phyloP scores from a whole-genome alignment of 805 yeast species.

The Wickerhamomyces subpelliculosus region DNA sequence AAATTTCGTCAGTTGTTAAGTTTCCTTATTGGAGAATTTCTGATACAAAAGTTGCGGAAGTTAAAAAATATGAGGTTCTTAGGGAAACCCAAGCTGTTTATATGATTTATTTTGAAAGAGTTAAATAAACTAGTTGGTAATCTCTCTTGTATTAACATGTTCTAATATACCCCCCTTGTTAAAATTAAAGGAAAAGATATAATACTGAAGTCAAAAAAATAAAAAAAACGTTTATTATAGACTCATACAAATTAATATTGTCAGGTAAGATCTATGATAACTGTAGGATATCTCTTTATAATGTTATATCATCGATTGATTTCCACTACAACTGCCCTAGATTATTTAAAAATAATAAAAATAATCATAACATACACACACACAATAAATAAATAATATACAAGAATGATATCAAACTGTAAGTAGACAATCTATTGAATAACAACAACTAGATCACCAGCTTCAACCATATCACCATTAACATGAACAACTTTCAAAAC shows the following conservation, averaged over 20 bases:
- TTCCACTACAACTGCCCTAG: too few species aligned
- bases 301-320: too few species aligned
- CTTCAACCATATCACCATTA: conserved; percentile 94
- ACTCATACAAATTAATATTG: too few species aligned
- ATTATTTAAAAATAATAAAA: too few species aligned
- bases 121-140: too few species aligned
- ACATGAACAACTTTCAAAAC: conserved; percentile 66
- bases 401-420: not conserved
- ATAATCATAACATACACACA: not conserved
- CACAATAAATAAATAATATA: not conserved
- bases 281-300: too few species aligned
- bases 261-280: too few species aligned
- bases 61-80: conserved; percentile 47
- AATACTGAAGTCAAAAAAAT: too few species aligned
- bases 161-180: not conserved
- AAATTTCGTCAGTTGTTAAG: conserved; percentile 46
- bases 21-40: conserved; percentile 82
- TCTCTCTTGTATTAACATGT: too few species aligned
- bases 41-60: conserved; percentile 66
- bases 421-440: conserved; percentile 32
- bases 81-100: conserved; percentile 73
- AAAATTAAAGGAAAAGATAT: too few species aligned
- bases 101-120: conserved; percentile 72
- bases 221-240: too few species aligned
- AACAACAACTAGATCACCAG: conserved; percentile 92